Evolutionary conservation across 2,329 filamentous ascomycete genomes (phyloP).

Genomic region (Aspergillus jensenii): DNA sequence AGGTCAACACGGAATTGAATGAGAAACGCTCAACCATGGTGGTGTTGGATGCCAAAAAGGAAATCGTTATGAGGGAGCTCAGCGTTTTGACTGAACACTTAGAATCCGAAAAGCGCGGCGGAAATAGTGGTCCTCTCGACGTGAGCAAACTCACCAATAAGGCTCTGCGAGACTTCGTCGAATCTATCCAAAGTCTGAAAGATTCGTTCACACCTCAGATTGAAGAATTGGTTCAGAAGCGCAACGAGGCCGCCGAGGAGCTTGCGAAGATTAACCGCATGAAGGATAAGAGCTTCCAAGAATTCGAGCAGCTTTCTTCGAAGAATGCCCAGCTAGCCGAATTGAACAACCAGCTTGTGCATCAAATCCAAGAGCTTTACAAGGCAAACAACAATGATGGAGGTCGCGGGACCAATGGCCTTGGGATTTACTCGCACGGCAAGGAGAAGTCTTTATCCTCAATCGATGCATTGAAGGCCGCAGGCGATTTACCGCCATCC

Average conservation of each 20-base stretch:
- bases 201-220: constrained; percentile 74
- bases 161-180: constrained; percentile 62
- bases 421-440: constrained; percentile 62
- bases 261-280: constrained; percentile 77
- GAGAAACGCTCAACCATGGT: constrained; percentile 97
- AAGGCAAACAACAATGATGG: constrained; percentile 64
- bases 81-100: constrained; percentile 88
- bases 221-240: constrained; percentile 85
- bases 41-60: constrained; percentile 87
- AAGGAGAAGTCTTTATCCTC: constrained; percentile 52
- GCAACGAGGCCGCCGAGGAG: constrained; percentile 81
- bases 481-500: constrained; percentile 56
- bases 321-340: constrained; percentile 94
- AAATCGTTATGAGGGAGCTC: constrained; percentile 90
- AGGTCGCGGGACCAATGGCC: constrained; percentile 47
- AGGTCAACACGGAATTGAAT: constrained; percentile 79
- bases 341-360: constrained; percentile 92
- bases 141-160: constrained; percentile 67
- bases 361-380: constrained; percentile 90
- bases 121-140: constrained; percentile 75
- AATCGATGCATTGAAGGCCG: constrained; percentile 45
- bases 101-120: constrained; percentile 74
- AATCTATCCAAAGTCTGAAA: constrained; percentile 68
- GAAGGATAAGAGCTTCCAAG: constrained; percentile 88
- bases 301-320: constrained; percentile 90